These are phyloP conservation scores for Fonsecaea multimorphosa DNA, from an alignment of 2,329 filamentous ascomycete genomes.

Conservation along the genomic window DNA sequence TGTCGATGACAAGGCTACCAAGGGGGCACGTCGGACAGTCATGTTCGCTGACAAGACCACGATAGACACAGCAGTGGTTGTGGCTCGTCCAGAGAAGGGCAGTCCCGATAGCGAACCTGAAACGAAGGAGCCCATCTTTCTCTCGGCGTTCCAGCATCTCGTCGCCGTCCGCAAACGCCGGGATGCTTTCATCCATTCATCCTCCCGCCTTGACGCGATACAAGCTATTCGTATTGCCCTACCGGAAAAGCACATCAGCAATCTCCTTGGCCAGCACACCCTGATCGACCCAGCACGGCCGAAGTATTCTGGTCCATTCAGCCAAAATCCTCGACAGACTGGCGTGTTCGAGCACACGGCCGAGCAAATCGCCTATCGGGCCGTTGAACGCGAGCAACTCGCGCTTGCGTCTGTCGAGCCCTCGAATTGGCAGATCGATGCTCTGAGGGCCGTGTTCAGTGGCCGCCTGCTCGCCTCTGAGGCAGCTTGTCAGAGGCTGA, in stretches of 20 bases:
- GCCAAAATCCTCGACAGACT: constrained; percentile 73
- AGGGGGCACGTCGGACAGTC: constrained; percentile 21
- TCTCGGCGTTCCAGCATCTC: constrained; percentile 85
- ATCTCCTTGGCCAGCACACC: constrained; percentile 84
- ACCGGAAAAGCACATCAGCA: constrained; percentile 74
- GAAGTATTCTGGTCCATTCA: constrained; percentile 72
- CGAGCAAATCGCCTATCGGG: constrained; percentile 48
- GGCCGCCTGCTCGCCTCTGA: constrained; percentile 65
- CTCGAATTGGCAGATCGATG: constrained; percentile 67
- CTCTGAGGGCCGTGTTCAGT: constrained; percentile 65
- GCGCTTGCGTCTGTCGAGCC: constrained; percentile 73
- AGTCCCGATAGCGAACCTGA: constrained; percentile 52
- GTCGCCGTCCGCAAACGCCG: constrained; percentile 67
- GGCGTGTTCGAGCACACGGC: constrained; percentile 50
- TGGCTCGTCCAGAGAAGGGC: constrained; percentile 52
- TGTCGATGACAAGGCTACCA: neutral
- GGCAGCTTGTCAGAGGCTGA: constrained; percentile 45
- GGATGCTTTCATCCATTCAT: constrained; percentile 84
- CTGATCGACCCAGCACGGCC: constrained; percentile 72
- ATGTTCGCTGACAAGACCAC: constrained; percentile 23
- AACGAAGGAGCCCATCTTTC: constrained; percentile 73
- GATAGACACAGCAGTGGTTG: constrained; percentile 17
- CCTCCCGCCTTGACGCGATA: constrained; percentile 84
- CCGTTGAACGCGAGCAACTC: constrained; percentile 76
- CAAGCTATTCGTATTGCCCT: constrained; percentile 81